Conservation (phyloP, 2,329 filamentous ascomycete genomes). For the Penicillium freii region DNA sequence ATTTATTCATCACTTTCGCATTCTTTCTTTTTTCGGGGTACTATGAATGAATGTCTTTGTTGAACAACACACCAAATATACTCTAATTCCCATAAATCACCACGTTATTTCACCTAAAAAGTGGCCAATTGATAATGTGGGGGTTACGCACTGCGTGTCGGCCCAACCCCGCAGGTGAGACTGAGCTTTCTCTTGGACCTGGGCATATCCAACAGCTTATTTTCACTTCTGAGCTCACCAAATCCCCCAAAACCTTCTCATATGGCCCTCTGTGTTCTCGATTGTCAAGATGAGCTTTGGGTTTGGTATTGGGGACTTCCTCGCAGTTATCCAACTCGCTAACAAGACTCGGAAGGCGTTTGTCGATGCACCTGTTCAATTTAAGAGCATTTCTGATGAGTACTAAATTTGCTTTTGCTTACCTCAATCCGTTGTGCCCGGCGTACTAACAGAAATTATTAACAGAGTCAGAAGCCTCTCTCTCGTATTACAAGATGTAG, state of each 20-base stretch:
- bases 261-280: not conserved
- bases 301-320: constrained; percentile 14
- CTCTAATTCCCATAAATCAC: not conserved
- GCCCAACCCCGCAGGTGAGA: not conserved
- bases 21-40: no score
- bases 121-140: not conserved
- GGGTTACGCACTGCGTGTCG: not conserved
- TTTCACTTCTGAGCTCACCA: not conserved
- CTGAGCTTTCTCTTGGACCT: not conserved
- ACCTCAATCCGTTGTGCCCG: not conserved
- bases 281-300: constrained; percentile 11
- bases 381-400: constrained; percentile 10
- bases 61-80: no score
- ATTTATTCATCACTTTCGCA: no score
- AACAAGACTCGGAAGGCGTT: constrained; percentile 3
- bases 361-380: constrained; percentile 5
- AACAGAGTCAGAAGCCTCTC: not conserved
- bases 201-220: not conserved
- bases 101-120: no score
- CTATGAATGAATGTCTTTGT: no score
- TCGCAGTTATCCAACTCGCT: not conserved
- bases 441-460: not conserved
- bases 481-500: not conserved
- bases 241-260: no score
- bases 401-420: not conserved